phyloP scores from a whole-genome alignment of 768 basidiomycete genomes.

The Hydnomerulius pinastri region DNA sequence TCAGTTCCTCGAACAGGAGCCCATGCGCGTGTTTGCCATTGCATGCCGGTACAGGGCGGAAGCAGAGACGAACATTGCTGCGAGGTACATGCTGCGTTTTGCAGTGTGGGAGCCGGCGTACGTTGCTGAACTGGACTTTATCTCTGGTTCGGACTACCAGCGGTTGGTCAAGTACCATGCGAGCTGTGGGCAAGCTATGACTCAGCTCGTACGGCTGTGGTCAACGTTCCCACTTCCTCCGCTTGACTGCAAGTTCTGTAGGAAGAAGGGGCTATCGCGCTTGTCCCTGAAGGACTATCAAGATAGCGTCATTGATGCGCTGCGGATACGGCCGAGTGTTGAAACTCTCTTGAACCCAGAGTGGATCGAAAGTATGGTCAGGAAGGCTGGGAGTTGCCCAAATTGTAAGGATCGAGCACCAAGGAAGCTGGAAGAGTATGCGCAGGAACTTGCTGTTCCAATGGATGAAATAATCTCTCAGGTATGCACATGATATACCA shows the following conservation, averaged over 20 bases:
- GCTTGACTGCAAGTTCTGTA: conserved; percentile 36
- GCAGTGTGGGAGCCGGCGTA: conserved; percentile 35
- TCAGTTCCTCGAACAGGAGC: conserved; percentile 34
- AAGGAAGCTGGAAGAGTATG: conserved; percentile 31
- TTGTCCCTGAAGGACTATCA: conserved; percentile 32
- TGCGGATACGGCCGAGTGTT: conserved; percentile 33
- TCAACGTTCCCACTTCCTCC: conserved; percentile 30
- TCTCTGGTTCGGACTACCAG: conserved; percentile 39
- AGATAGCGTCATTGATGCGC: conserved; percentile 34
- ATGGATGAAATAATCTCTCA: conserved; percentile 30
- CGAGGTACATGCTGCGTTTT: conserved; percentile 37
- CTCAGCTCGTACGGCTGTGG: conserved; percentile 34
- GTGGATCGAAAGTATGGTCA: conserved; percentile 33
- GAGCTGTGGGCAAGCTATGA: conserved; percentile 35
- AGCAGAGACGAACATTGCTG: conserved; percentile 37
- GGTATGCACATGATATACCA: conserved; percentile 16
- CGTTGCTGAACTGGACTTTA: conserved; percentile 37
- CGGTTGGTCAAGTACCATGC: conserved; percentile 38
- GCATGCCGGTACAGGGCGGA: conserved; percentile 39
- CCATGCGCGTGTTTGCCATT: conserved; percentile 39
- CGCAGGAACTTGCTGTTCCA: conserved; percentile 27
- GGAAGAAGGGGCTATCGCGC: conserved; percentile 36
- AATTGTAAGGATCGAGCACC: conserved; percentile 32
- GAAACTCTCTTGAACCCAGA: conserved; percentile 31
- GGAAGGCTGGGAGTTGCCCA: conserved; percentile 31